phyloP scores from a whole-genome alignment of 345 rosid genomes.

The Salix suchowensis region DNA sequence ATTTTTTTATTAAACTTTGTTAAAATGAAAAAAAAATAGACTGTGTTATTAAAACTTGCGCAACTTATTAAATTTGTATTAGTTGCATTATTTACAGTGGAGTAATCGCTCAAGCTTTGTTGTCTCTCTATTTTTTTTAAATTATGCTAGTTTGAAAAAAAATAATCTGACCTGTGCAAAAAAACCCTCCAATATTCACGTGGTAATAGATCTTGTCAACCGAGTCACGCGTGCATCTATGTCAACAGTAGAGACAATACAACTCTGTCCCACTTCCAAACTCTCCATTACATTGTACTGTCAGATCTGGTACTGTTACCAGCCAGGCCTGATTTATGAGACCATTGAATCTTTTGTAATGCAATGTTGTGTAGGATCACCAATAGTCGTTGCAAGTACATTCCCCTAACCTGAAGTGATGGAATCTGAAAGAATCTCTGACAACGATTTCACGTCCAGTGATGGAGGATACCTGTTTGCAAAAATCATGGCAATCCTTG shows the following conservation, averaged over 20 bases:
- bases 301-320: neutral
- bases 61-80: no score
- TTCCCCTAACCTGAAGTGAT: slow-evolving; percentile 56
- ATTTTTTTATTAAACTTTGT: no score
- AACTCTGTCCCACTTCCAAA: neutral
- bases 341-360: neutral
- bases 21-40: no score
- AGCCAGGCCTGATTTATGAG: neutral
- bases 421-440: slow-evolving; percentile 66
- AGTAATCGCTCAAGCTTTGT: no score
- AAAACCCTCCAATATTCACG: neutral
- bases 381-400: slow-evolving; percentile 79
- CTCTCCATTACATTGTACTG: neutral
- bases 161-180: no score
- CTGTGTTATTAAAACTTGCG: no score
- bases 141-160: no score
- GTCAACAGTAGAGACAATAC: neutral
- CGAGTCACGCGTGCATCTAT: neutral
- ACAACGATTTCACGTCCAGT: slow-evolving; percentile 47
- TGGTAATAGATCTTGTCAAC: neutral
- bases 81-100: no score
- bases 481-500: slow-evolving; percentile 70
- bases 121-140: no score
- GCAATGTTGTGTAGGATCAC: slow-evolving; percentile 29
- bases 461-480: slow-evolving; percentile 52